Conservation (phyloP, 139 green algal species). For the Chlorella sp. region DNA sequence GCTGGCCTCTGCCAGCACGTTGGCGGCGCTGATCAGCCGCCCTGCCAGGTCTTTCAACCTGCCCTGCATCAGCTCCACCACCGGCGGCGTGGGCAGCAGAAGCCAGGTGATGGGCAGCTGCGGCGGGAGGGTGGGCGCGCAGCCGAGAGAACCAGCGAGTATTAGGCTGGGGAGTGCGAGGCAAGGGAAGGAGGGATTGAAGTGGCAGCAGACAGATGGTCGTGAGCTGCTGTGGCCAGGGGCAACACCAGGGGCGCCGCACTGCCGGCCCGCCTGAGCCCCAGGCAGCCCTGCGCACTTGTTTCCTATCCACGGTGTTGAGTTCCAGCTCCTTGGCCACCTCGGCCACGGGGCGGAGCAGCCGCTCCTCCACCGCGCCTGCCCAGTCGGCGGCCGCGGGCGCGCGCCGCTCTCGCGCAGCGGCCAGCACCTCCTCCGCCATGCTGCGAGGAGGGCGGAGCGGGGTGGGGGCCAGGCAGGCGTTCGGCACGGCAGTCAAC, state of each 20-base stretch:
- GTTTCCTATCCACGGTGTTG: slow-evolving; percentile 13
- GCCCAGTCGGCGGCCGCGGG: not conserved
- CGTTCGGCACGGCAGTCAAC: not conserved
- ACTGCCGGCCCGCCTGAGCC: not conserved
- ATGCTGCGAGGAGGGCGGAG: not conserved
- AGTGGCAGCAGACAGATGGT: not conserved
- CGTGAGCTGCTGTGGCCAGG: too few relatives aligned
- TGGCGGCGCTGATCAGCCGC: not conserved
- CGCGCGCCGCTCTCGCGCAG: not conserved
- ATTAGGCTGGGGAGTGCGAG: too few relatives aligned
- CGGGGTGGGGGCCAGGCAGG: not conserved
- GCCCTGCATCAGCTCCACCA: slow-evolving; percentile 3
- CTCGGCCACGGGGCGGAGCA: slow-evolving; percentile 6
- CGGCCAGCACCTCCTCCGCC: not conserved
- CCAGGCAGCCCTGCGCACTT: not conserved
- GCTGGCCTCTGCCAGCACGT: not conserved
- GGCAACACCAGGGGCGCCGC: not conserved
- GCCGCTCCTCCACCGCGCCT: not conserved
- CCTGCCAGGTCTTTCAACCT: not conserved
- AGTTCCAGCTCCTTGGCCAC: slow-evolving; percentile 18
- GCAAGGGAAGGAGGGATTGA: too few relatives aligned
- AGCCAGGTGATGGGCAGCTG: slow-evolving; percentile 18
- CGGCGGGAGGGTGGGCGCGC: not conserved
- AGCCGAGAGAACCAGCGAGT: not conserved
- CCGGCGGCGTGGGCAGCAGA: slow-evolving; percentile 16